Evolutionary conservation across 257 asterid genomes (phyloP), one percentile per base, ranked within the genome.

Genomic region (Solanum boliviense): DNA sequence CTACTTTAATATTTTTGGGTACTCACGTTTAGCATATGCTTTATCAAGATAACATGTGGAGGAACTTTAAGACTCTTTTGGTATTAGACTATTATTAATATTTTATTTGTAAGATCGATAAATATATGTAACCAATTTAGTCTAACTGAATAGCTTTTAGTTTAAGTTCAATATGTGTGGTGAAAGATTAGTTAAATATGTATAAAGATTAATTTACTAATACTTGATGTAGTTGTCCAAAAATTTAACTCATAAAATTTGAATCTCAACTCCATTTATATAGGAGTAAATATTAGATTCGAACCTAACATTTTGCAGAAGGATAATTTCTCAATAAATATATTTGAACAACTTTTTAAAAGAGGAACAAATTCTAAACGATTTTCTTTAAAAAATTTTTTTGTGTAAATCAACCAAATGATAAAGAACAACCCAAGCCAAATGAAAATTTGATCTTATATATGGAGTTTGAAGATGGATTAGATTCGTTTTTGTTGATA

Each of bases 1-100:
- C 18, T 73, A 35, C 3, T 32, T 72, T 73, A 72, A 73, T 97
- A 95, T 58, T 93, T 44, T 94, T 11, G 95, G 92, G 36, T 94
- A 96, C 62, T 95, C 96, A 76, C 97, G 12, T 31, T 16, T 71
- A 7, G n/a, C 78, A 71, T 32, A 32, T 70, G 76, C 12, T 10
- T 70, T 0, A 18, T 72, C 13, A 6, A 72, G 41, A 3, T 16
- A 21, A 1, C 10, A 31, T 6, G n/a, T 31, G 78, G n/a, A 71
- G 2, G 41, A 16, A 0, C 13, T 31, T 71, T 31, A 16, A 31
- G 7, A 71, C 4, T 71, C 13, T 15, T 71, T 29, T 8, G 10
- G 65, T 18, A 56, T 56, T 56, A 7, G 3, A 70, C 11, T 8
- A 29, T 15, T 6, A 8, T 70, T 31, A 71, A 71, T 31, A 16